phyloP scores from a whole-genome alignment of 768 basidiomycete species.

The Hypholoma fasciculare region DNA sequence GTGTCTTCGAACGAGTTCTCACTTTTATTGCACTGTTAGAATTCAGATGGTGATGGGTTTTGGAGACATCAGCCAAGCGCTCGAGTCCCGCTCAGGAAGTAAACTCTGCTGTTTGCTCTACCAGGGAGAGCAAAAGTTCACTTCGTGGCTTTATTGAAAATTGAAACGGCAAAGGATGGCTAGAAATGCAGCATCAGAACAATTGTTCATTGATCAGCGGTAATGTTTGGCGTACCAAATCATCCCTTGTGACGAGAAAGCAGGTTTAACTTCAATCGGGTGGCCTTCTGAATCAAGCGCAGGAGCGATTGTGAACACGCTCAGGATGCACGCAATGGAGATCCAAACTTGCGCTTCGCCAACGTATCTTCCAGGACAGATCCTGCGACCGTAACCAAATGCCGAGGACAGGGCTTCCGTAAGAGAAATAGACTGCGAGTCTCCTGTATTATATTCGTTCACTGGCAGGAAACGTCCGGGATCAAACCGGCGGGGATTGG shows the following conservation, averaged over 20 bases:
- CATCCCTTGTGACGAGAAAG: slow-evolving; percentile 39
- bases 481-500: slow-evolving; percentile 46
- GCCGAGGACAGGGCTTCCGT: slow-evolving; percentile 34
- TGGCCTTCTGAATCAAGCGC: slow-evolving; percentile 35
- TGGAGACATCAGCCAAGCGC: too few species aligned
- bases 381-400: slow-evolving; percentile 44
- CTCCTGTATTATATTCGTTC: slow-evolving; percentile 20
- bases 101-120: background rate
- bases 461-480: slow-evolving; percentile 54
- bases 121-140: background rate
- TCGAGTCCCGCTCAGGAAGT: background rate
- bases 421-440: slow-evolving; percentile 29
- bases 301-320: slow-evolving; percentile 39
- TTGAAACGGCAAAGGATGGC: background rate
- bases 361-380: slow-evolving; percentile 49
- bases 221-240: slow-evolving; percentile 33
- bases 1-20: too few species aligned
- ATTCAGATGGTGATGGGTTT: too few species aligned
- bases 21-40: too few species aligned
- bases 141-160: slow-evolving; percentile 1
- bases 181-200: background rate
- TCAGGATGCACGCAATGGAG: slow-evolving; percentile 42
- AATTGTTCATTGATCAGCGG: background rate
- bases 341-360: slow-evolving; percentile 48
- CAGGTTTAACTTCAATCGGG: slow-evolving; percentile 28